Evolutionary conservation across 2,329 filamentous ascomycete species (phyloP), one percentile per base, ranked within the genome.

Genomic region (Verticillium zaregamsianum): DNA sequence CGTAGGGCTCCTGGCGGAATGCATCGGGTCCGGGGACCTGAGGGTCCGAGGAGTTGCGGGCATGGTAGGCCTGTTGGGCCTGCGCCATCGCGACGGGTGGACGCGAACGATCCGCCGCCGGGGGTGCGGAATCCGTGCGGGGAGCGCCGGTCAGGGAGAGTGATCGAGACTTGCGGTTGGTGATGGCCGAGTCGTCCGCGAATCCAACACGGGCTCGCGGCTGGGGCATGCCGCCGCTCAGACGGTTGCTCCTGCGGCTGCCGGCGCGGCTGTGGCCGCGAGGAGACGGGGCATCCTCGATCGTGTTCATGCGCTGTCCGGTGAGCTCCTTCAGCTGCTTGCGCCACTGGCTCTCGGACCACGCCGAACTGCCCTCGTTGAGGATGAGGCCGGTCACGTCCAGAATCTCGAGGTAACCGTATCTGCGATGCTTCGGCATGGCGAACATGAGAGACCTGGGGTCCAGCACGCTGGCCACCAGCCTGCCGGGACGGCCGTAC

Each of bases 401-500:
- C 61, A 93, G 77, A 39, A 93, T 87, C 70, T 98, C 95, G 31
- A 99, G 78, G 70, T 98, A 98, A 0, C 94, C 93, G 70, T 96
- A 96, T 66, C 91, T 86, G 59, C 89, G 87, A 68, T 95, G 88
- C 68, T 91, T 92, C 0, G 95, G 94, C 89, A 99, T 96, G 6
- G 93, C 95, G 74, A 98, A 99, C 95, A 99, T 99, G 66, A 99
- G 82, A 61, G 95, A 96, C 55, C 92, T 87, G 4, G 91, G 82
- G 74, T 98, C 93, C 55, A 93, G 84, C 0, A 91, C 89, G 71
- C 96, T 96, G 3, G 95, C 92, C 37, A 97, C 88, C 55, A 99
- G 82, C 64, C 92, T 88, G 32, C 86, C 90, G 0, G 95, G 95
- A 25, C 95, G 90, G 32, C 95, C 95, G 69, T 99, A 99, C 1